Evolutionary conservation across 2,329 filamentous ascomycete genomes (phyloP).

Genomic region (Bipolaris bicolor): DNA sequence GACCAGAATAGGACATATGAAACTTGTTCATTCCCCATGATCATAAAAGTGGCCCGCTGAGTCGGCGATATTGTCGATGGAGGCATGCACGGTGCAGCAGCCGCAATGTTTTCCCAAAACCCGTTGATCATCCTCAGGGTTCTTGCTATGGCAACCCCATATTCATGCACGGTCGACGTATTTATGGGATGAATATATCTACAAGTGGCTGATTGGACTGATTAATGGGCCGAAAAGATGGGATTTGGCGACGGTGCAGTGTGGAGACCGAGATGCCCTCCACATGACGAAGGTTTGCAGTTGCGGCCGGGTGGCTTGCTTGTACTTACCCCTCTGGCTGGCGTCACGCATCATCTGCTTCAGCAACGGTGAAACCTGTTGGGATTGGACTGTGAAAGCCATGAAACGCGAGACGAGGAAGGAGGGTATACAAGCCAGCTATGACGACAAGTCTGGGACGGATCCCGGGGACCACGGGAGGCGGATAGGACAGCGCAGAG

Average conservation of each 20-base stretch:
- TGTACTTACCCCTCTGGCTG: background rate
- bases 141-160: conserved; percentile 11
- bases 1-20: conserved; percentile 2
- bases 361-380: conserved; percentile 2
- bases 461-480: conserved; percentile 15
- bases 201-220: background rate
- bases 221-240: background rate
- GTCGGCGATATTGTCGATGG: background rate
- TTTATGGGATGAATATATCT: background rate
- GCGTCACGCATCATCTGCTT: background rate
- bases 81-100: background rate
- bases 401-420: conserved; percentile 10
- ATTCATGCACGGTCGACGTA: conserved; percentile 7
- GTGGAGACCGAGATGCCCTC: background rate
- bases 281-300: background rate
- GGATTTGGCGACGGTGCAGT: background rate
- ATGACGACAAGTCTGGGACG: conserved; percentile 11
- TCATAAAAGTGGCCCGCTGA: conserved; percentile 9
- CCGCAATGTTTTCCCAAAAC: conserved; percentile 21
- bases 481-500: conserved; percentile 16
- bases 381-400: background rate
- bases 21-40: conserved; percentile 1
- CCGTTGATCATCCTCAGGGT: conserved; percentile 17
- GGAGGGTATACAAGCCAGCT: background rate
- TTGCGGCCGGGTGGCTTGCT: background rate